Conservation (phyloP, 2,329 filamentous ascomycete species). For the Botryotinia convoluta region DNA sequence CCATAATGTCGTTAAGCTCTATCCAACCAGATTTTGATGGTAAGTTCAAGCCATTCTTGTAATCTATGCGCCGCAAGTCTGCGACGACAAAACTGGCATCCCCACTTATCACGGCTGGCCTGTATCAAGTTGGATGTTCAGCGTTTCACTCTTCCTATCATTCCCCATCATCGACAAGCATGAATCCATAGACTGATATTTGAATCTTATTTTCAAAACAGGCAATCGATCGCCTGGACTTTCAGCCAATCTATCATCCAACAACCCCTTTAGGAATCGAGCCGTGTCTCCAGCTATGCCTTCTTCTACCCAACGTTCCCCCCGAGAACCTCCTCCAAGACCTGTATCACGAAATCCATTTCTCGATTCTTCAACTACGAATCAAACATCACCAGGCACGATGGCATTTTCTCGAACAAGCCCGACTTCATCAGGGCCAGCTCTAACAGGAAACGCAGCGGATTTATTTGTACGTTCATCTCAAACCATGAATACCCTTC, state of each 20-base stretch:
- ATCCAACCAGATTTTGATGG: conserved; percentile 35
- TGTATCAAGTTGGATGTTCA: conserved; percentile 36
- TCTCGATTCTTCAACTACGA: conserved; percentile 51
- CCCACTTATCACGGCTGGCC: conserved; percentile 33
- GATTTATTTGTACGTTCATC: conserved; percentile 71
- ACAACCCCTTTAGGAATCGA: conserved; percentile 78
- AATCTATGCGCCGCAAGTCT: conserved; percentile 29
- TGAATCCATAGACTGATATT: conserved; percentile 33
- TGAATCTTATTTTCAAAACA: conserved; percentile 33
- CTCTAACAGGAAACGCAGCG: conserved; percentile 53
- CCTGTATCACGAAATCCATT: conserved; percentile 75
- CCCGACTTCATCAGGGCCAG: conserved; percentile 41
- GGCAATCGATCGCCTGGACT: conserved; percentile 48
- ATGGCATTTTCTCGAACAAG: conserved; percentile 49
- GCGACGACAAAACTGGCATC: conserved; percentile 26
- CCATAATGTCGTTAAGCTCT: conserved; percentile 34
- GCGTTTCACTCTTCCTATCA: conserved; percentile 32
- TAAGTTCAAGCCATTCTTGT: conserved; percentile 30
- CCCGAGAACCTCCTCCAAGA: conserved; percentile 55
- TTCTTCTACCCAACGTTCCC: conserved; percentile 49
- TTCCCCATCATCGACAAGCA: conserved; percentile 32
- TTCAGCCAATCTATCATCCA: conserved; percentile 65
- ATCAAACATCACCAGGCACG: conserved; percentile 40
- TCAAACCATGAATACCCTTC: not conserved
- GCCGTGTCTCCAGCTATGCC: conserved; percentile 56